Evolutionary conservation across 1,284 basidiomycete genomes (phyloP).

Genomic region (Megacollybia platyphylla): DNA sequence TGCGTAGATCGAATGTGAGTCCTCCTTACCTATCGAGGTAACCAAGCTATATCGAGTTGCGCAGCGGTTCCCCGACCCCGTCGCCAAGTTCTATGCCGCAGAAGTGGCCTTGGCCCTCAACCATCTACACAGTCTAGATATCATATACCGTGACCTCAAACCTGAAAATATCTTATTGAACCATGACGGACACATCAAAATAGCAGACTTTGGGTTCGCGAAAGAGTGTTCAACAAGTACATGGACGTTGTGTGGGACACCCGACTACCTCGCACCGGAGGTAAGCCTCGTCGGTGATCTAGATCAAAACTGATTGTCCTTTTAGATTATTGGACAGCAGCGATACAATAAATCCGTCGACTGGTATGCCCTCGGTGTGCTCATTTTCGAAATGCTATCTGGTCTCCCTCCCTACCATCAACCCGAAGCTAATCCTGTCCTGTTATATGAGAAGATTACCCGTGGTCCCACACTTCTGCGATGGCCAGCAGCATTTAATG

Average conservation of each 20-base stretch:
- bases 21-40: constrained; percentile 2
- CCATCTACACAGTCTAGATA: constrained; percentile 82
- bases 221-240: constrained; percentile 86
- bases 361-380: constrained; percentile 96
- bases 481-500: constrained; percentile 81
- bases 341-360: constrained; percentile 98
- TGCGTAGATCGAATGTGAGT: constrained; percentile 79
- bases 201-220: constrained; percentile 97
- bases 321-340: constrained; percentile 72
- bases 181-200: constrained; percentile 93
- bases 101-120: constrained; percentile 94
- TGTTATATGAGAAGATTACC: constrained; percentile 73
- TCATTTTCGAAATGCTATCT: constrained; percentile 96
- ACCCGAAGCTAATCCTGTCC: constrained; percentile 49
- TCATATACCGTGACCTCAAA: constrained; percentile 97
- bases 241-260: constrained; percentile 96
- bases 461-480: constrained; percentile 64
- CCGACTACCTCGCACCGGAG: constrained; percentile 93
- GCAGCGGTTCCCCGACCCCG: constrained; percentile 94
- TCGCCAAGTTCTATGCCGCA: constrained; percentile 98
- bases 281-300: constrained; percentile 20
- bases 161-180: constrained; percentile 95
- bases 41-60: background rate
- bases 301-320: constrained; percentile 1
- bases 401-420: constrained; percentile 74